These are phyloP conservation scores for Stromatinia cepivora DNA, from an alignment of 2,329 filamentous ascomycete genomes.

Conservation along the genomic window DNA sequence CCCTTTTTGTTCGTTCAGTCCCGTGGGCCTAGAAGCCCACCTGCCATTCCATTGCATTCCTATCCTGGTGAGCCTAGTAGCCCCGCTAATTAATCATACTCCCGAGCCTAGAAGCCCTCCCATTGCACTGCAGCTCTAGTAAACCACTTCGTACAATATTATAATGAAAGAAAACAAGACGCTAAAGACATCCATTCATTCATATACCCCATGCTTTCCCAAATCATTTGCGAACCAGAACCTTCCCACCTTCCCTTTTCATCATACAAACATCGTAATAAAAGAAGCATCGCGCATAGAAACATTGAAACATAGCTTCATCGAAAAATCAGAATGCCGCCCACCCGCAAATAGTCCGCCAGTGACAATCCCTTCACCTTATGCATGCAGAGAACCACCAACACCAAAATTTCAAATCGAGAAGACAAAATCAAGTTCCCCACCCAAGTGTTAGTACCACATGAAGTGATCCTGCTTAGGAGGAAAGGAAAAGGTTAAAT, in stretches of 20 bases:
- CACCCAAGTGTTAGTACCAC: conserved; percentile 3
- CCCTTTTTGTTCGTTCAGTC: not conserved
- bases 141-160: conserved; percentile 11
- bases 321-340: conserved; percentile 19
- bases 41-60: not conserved
- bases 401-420: conserved; percentile 18
- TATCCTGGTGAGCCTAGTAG: conserved; percentile 15
- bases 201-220: conserved; percentile 18
- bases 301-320: conserved; percentile 24
- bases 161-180: conserved; percentile 17
- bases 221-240: conserved; percentile 14
- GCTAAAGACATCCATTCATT: conserved; percentile 19
- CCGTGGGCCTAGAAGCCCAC: conserved; percentile 6
- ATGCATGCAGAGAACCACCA: conserved; percentile 22
- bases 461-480: not conserved
- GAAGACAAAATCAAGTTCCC: conserved; percentile 16
- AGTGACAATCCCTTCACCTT: conserved; percentile 18
- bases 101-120: conserved; percentile 18
- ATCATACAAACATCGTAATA: conserved; percentile 22
- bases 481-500: conserved; percentile 3
- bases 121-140: conserved; percentile 19
- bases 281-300: conserved; percentile 21
- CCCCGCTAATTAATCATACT: conserved; percentile 10
- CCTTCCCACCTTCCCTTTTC: conserved; percentile 1
- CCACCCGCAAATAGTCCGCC: conserved; percentile 17